phyloP scores from a whole-genome alignment of 306 rosid genomes.

The Hippophae gyantsensis region DNA sequence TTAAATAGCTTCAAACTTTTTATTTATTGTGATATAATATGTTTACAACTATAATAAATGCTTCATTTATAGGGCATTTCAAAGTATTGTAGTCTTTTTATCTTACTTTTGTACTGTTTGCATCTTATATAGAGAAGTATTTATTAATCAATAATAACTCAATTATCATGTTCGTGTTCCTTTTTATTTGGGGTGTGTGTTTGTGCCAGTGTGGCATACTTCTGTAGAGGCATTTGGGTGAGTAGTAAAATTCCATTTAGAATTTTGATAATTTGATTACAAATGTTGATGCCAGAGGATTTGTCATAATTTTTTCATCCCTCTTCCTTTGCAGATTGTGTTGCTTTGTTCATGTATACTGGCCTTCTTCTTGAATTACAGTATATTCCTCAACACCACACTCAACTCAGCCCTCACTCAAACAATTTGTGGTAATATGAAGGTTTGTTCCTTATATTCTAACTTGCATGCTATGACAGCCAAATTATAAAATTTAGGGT shows the following conservation, averaged over 20 bases:
- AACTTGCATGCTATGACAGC: neutral
- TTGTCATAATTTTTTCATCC: constrained; percentile 7
- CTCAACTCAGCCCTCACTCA: constrained; percentile 87
- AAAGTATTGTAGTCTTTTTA: neutral
- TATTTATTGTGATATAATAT: too few species aligned
- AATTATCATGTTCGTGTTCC: neutral
- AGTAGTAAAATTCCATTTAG: neutral
- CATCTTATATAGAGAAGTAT: neutral
- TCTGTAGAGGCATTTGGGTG: neutral
- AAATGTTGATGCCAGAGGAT: neutral
- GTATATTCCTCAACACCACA: constrained; percentile 87
- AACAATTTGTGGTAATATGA: constrained; percentile 89
- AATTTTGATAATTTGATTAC: constrained; percentile 2
- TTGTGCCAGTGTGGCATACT: neutral
- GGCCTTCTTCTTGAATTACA: constrained; percentile 91
- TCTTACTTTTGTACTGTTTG: neutral
- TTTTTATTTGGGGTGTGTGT: too few species aligned
- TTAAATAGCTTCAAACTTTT: too few species aligned
- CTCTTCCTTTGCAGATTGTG: constrained; percentile 45
- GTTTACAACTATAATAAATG: too few species aligned
- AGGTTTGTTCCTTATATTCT: constrained; percentile 45
- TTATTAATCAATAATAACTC: neutral
- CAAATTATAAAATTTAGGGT: constrained; percentile 1
- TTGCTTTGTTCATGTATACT: constrained; percentile 68
- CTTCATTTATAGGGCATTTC: neutral